A percentile compares a stretch with the other conserved stretches of the same genome.
phyloP scores from a whole-genome alignment of 345 rosid genomes.

The Adansonia digitata region DNA sequence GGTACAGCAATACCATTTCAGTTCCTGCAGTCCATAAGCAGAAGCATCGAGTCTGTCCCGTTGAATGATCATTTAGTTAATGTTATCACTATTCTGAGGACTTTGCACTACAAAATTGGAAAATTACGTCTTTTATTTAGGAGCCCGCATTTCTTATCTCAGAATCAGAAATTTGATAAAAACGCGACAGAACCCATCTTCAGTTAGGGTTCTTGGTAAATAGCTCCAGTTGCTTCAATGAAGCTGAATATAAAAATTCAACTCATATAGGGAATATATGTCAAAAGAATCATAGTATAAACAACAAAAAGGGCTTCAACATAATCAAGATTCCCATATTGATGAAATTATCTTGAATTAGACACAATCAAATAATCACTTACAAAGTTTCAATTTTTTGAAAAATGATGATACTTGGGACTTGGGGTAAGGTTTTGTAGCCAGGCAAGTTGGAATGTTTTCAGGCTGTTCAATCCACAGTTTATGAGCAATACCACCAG shows the following conservation, averaged over 20 bases:
- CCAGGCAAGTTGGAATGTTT: constrained; percentile 65
- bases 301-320: constrained; percentile 13
- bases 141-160: not conserved
- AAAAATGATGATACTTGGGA: constrained; percentile 40
- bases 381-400: constrained; percentile 62
- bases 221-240: not conserved
- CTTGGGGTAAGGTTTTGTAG: constrained; percentile 51
- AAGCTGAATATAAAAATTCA: not conserved
- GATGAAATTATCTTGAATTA: not conserved
- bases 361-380: constrained; percentile 28
- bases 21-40: too few relatives aligned
- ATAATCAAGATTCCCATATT: not conserved
- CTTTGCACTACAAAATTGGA: too few relatives aligned
- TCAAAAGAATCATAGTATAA: not conserved
- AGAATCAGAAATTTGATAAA: not conserved
- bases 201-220: not conserved
- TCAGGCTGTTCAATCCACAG: constrained; percentile 93
- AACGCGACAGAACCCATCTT: not conserved
- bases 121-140: not conserved
- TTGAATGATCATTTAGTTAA: too few relatives aligned
- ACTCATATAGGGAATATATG: not conserved
- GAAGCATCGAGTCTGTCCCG: too few relatives aligned
- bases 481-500: constrained; percentile 63
- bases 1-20: too few relatives aligned
- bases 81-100: too few relatives aligned